These are phyloP conservation scores for Leccinum rimulosum DNA, from an alignment of 768 basidiomycete genomes.

Conservation along the genomic window DNA sequence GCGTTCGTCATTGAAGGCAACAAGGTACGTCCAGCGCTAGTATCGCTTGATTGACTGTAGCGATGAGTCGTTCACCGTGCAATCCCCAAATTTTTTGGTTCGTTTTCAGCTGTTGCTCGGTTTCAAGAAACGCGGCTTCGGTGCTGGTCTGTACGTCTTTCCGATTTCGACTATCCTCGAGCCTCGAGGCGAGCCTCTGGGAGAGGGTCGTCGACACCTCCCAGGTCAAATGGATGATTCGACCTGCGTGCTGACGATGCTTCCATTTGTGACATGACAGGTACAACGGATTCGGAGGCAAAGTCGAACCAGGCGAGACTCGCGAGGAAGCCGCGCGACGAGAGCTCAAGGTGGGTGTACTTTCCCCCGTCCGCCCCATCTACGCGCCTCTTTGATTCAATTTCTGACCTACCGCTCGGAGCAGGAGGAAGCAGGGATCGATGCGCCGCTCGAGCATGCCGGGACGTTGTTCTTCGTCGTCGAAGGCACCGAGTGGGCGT, in stretches of 20 bases:
- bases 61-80: not conserved
- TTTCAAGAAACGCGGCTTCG: conserved; percentile 78
- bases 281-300: conserved; percentile 89
- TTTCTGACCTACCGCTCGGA: not conserved
- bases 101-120: conserved; percentile 67
- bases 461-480: conserved; percentile 66
- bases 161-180: not conserved
- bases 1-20: conserved; percentile 59
- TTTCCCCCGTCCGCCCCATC: not conserved
- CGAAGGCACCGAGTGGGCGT: conserved; percentile 53
- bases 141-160: conserved; percentile 51
- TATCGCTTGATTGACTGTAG: not conserved
- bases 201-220: not conserved
- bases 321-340: conserved; percentile 67
- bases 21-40: conserved; percentile 35
- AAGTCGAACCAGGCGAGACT: conserved; percentile 75
- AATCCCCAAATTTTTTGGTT: conserved; percentile 32
- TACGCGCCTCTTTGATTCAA: not conserved
- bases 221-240: not conserved
- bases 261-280: conserved; percentile 35
- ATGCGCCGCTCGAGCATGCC: conserved; percentile 57
- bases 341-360: conserved; percentile 55
- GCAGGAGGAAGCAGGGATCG: conserved; percentile 84
- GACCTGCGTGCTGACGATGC: not conserved
- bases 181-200: not conserved